These are phyloP conservation scores for Daldinia loculata DNA, from an alignment of 495 filamentous ascomycete species.

Conservation along the genomic window DNA sequence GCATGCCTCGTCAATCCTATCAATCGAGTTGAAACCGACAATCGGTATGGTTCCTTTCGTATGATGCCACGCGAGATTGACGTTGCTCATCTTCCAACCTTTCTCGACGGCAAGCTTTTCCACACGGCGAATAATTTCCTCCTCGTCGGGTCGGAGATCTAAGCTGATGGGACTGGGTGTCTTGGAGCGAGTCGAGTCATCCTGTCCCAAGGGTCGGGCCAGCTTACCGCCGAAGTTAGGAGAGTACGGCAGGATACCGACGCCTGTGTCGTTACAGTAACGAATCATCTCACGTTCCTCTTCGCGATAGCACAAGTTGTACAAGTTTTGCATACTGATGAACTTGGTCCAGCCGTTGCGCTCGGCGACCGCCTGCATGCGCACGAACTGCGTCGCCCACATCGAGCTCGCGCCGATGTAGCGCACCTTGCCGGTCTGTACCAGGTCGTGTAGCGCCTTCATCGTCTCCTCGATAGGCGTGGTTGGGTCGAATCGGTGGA, in stretches of 20 bases:
- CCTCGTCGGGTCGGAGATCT: conserved; percentile 35
- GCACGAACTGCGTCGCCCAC: conserved; percentile 61
- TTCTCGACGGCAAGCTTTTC: conserved; percentile 67
- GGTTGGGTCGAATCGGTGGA: conserved; percentile 67
- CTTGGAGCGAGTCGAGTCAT: conserved; percentile 19
- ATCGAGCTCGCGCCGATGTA: conserved; percentile 73
- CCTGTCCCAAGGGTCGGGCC: conserved; percentile 52
- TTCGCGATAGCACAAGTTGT: conserved; percentile 77
- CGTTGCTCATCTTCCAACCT: conserved; percentile 67
- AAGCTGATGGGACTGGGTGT: conserved; percentile 3
- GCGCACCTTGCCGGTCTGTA: conserved; percentile 65
- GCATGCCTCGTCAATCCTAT: conserved; percentile 67
- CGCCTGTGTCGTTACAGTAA: conserved; percentile 74
- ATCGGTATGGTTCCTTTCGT: conserved; percentile 61
- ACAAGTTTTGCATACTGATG: conserved; percentile 77
- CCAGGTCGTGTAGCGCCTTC: conserved; percentile 69
- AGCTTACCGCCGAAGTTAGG: conserved; percentile 66
- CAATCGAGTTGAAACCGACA: conserved; percentile 61
- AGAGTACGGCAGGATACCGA: conserved; percentile 74
- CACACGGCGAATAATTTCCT: conserved; percentile 62
- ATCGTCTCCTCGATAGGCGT: conserved; percentile 71
- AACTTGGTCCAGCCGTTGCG: conserved; percentile 77
- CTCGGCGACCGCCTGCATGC: conserved; percentile 68
- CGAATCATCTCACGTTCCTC: conserved; percentile 81
- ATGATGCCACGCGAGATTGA: conserved; percentile 66